A percentile compares a stretch with the other conserved stretches of the same genome.
Evolutionary conservation across 2,329 filamentous ascomycete species (phyloP).

Genomic region (Helminthosporium solani): DNA sequence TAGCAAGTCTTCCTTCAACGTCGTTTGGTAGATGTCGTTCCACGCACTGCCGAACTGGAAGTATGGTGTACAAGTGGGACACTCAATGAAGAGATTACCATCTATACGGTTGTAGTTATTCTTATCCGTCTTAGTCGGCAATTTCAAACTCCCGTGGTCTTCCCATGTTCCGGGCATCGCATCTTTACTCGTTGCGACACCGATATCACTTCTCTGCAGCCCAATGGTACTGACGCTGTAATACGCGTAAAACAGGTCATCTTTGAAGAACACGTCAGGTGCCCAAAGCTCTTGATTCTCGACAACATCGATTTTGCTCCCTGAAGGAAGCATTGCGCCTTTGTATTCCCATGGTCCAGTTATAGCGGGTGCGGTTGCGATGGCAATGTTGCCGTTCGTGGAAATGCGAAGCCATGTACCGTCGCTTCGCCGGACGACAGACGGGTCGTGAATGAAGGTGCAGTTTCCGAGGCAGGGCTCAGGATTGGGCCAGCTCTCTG

Average conservation of each 20-base stretch:
- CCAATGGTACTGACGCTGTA: conserved; percentile 63
- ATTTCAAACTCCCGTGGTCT: conserved; percentile 54
- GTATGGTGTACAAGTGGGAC: conserved; percentile 34
- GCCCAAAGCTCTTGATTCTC: conserved; percentile 10
- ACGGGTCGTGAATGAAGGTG: conserved; percentile 8
- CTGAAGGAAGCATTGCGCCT: conserved; percentile 8
- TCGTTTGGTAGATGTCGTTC: conserved; percentile 61
- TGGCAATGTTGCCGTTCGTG: conserved; percentile 12
- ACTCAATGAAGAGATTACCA: conserved; percentile 39
- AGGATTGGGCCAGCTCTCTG: conserved; percentile 1
- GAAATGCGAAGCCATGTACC: conserved; percentile 13
- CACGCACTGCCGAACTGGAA: conserved; percentile 67
- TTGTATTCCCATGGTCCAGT: conserved; percentile 9
- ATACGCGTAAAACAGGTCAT: conserved; percentile 57
- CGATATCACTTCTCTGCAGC: conserved; percentile 59
- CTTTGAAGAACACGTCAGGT: conserved; percentile 15
- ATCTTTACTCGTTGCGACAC: conserved; percentile 49
- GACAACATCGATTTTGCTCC: conserved; percentile 5
- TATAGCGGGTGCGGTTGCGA: conserved; percentile 10
- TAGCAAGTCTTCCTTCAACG: conserved; percentile 35
- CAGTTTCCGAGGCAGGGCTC: conserved; percentile 9
- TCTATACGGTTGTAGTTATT: conserved; percentile 50
- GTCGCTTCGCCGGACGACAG: conserved; percentile 3
- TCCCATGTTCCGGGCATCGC: conserved; percentile 57
- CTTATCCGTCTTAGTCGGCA: conserved; percentile 29